Base-by-base conservation (phyloP, 495 filamentous ascomycete species). In the Penicillium atrosanguineum region DNA sequence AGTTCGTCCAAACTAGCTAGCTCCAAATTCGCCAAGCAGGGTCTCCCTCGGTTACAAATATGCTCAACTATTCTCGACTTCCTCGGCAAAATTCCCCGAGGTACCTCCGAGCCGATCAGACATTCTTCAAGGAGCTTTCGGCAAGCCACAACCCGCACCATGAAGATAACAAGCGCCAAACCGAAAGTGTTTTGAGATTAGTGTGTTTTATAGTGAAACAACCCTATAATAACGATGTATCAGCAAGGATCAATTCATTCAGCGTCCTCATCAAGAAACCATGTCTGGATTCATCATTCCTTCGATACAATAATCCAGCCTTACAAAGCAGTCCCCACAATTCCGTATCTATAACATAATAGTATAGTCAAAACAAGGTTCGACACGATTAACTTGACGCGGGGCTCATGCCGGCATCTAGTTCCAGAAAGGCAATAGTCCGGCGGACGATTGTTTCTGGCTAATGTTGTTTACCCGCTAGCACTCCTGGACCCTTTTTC, bases 201-300 rank as follows among this genome's bases (percentile, higher is more conserved):
- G 31, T 50, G 23, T 34, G 41, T 41, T 31, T 50, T 46, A 41
- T 46, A 46, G 23, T 50, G 46, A 56, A 56, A 56, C 53, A 50
- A 12, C 29, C 3, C 0, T 40, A 31, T 37, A 7, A 46, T 41
- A 1, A 49, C 21, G 15, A 50, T 29, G 20, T 34, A 23, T 23
- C 23, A 23, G 23, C 5, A 5, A 23, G 2, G 5, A 23, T 2
- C 23, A 23, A 23, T 5, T 5, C 2, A 5, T 23, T 23, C 23
- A 23, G 23, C 23, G 23, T 23, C 23, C 23, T 23, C 23, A 23
- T 2, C 5, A 23, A 2, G 5, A 5, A 23, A 23, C 23, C 5
- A 23, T 5, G 23, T 23, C 23, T 23, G 5, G 23, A 5, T 5
- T 23, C 23, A 23, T 23, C 23, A 23, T 23, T 23, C 5, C 23